These are phyloP conservation scores for Spencermartinsiella ligniputridi DNA, from an alignment of 1,139 yeast species.

Conservation along the genomic window DNA sequence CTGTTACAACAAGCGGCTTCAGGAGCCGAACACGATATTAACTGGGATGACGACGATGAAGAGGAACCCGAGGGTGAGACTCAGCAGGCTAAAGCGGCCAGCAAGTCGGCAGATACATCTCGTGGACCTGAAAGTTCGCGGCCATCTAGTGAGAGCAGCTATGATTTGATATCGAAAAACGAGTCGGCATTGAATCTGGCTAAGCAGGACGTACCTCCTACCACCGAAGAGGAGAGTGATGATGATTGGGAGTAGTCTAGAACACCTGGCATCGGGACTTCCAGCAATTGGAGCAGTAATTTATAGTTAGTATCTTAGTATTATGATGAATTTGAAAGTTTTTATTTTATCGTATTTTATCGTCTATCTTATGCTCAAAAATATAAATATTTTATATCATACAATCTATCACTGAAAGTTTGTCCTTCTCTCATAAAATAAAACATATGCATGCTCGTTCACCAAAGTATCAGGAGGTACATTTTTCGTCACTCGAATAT, in stretches of 20 bases:
- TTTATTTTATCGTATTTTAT: too few relatives aligned
- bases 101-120: not conserved
- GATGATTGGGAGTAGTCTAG: constrained; percentile 54
- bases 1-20: constrained; percentile 44
- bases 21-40: constrained; percentile 45
- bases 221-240: constrained; percentile 40
- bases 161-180: constrained; percentile 38
- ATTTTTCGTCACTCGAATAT: constrained; percentile 49
- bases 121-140: constrained; percentile 23
- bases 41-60: constrained; percentile 62
- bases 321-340: not conserved
- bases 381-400: too few relatives aligned
- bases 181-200: constrained; percentile 33
- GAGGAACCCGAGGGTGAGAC: constrained; percentile 36
- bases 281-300: too few relatives aligned
- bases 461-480: constrained; percentile 43
- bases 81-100: constrained; percentile 14
- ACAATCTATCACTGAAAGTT: constrained; percentile 2
- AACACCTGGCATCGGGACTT: too few relatives aligned
- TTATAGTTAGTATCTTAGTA: too few relatives aligned
- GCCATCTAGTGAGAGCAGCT: constrained; percentile 40
- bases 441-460: constrained; percentile 67
- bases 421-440: constrained; percentile 43
- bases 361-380: too few relatives aligned
- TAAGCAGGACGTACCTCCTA: constrained; percentile 15